phyloP scores from a whole-genome alignment of 352 stramenopile genomes.

The Pythium chondricola region DNA sequence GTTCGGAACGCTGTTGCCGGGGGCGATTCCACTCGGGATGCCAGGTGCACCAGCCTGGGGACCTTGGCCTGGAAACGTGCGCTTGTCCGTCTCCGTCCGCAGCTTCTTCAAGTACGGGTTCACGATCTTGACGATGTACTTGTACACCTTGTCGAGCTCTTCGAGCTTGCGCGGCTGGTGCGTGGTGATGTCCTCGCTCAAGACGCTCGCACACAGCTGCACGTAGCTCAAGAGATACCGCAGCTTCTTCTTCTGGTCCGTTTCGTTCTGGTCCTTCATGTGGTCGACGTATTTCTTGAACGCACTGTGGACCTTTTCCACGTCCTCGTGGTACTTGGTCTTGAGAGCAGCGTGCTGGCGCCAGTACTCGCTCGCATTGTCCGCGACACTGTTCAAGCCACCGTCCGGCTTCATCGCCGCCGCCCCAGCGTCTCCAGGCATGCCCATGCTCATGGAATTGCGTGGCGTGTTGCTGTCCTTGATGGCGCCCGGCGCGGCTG shows the following conservation, averaged over 20 bases:
- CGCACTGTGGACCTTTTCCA: slow-evolving; percentile 80
- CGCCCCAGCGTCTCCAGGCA: slow-evolving; percentile 1
- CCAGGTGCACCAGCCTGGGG: slow-evolving; percentile 5
- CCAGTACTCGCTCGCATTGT: slow-evolving; percentile 70
- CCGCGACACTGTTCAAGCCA: slow-evolving; percentile 18
- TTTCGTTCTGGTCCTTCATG: slow-evolving; percentile 83
- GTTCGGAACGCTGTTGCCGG: background rate
- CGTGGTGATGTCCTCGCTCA: slow-evolving; percentile 73
- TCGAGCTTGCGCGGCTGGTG: slow-evolving; percentile 69
- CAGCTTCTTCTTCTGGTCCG: slow-evolving; percentile 83
- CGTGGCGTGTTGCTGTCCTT: slow-evolving; percentile 20
- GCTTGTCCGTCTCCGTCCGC: slow-evolving; percentile 70
- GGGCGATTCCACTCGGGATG: background rate
- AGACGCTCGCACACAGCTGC: slow-evolving; percentile 67
- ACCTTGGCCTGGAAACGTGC: slow-evolving; percentile 28
- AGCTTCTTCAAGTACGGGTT: slow-evolving; percentile 85
- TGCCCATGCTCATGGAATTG: slow-evolving; percentile 9
- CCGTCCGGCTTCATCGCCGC: slow-evolving; percentile 1
- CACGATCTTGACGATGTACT: slow-evolving; percentile 87
- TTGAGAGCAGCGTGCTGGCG: slow-evolving; percentile 69
- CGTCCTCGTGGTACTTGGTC: slow-evolving; percentile 74
- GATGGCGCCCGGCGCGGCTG: background rate
- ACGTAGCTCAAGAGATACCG: slow-evolving; percentile 80
- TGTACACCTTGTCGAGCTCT: slow-evolving; percentile 84
- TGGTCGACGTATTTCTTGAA: slow-evolving; percentile 88